phyloP scores from a whole-genome alignment of 352 stramenopile species.

The Globisporangium spinosum region DNA sequence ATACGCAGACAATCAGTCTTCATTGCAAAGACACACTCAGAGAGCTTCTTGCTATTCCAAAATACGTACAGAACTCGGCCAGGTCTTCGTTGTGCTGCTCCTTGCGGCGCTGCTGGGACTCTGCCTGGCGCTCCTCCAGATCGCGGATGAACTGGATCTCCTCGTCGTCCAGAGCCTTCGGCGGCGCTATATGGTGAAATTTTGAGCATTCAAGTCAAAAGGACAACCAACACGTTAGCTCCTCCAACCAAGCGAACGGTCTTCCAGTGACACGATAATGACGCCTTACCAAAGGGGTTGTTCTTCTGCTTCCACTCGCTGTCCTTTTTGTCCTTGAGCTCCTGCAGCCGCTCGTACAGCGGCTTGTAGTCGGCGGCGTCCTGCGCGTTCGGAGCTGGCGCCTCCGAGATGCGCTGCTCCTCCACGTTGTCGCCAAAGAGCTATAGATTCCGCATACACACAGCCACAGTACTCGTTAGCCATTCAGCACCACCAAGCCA shows the following conservation, averaged over 20 bases:
- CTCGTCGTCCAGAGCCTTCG: slow-evolving; percentile 84
- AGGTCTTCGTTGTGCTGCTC: slow-evolving; percentile 73
- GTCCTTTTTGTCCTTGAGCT: slow-evolving; percentile 74
- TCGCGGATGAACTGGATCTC: slow-evolving; percentile 81
- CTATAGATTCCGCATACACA: slow-evolving; percentile 26
- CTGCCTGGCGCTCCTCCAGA: slow-evolving; percentile 53
- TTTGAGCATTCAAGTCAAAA: background rate
- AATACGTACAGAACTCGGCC: slow-evolving; percentile 51
- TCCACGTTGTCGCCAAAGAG: slow-evolving; percentile 87
- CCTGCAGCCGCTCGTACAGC: slow-evolving; percentile 79
- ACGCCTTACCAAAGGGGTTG: slow-evolving; percentile 72
- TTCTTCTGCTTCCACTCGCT: slow-evolving; percentile 89
- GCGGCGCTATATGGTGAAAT: slow-evolving; percentile 41
- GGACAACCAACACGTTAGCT: background rate
- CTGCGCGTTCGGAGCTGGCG: slow-evolving; percentile 35
- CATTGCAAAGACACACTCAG: background rate
- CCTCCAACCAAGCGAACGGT: background rate
- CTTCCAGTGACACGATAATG: too few species aligned
- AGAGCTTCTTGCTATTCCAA: background rate
- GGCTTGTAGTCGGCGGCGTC: slow-evolving; percentile 59
- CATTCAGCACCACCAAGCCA: background rate
- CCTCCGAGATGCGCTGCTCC: slow-evolving; percentile 73
- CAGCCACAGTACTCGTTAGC: background rate
- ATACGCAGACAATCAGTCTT: slow-evolving; percentile 3
- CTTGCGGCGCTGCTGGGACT: slow-evolving; percentile 45